Conservation (phyloP, 2,329 filamentous ascomycete genomes). For the Aureobasidium lini region DNA sequence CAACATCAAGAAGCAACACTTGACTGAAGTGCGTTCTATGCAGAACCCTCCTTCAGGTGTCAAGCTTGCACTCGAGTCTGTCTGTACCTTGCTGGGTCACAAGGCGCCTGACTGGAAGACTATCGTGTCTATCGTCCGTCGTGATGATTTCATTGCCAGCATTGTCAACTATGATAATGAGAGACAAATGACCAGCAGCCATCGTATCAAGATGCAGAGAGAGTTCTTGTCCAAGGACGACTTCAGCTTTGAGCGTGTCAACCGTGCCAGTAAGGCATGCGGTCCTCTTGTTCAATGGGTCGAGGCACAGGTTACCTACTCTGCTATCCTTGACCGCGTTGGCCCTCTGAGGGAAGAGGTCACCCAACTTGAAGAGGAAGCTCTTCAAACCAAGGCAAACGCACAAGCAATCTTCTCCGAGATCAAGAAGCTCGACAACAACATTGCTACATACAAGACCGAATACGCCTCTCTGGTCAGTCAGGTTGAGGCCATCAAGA, state of each 20-base stretch:
- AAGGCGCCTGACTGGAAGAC: conserved; percentile 86
- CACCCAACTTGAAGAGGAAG: conserved; percentile 74
- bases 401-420: conserved; percentile 86
- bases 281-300: conserved; percentile 97
- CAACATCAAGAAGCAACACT: conserved; percentile 95
- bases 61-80: conserved; percentile 86
- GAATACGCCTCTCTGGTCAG: conserved; percentile 95
- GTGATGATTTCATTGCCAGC: conserved; percentile 94
- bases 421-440: conserved; percentile 74
- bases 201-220: conserved; percentile 82
- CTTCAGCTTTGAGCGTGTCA: conserved; percentile 93
- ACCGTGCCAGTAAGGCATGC: conserved; percentile 92
- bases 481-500: conserved; percentile 94
- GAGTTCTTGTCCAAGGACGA: conserved; percentile 90
- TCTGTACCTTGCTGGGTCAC: conserved; percentile 88
- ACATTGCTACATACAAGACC: conserved; percentile 89
- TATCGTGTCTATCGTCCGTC: conserved; percentile 79
- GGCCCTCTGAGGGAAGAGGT: conserved; percentile 91
- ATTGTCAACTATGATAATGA: conserved; percentile 98
- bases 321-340: conserved; percentile 91
- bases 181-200: conserved; percentile 77
- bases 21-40: conserved; percentile 98
- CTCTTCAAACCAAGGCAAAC: conserved; percentile 85
- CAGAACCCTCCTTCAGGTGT: conserved; percentile 85
- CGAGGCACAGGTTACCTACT: conserved; percentile 91